A percentile compares a stretch with the other conserved stretches of the same genome.
Evolutionary conservation across 2,329 filamentous ascomycete genomes (phyloP).

Genomic region (Aspergillus sp.): DNA sequence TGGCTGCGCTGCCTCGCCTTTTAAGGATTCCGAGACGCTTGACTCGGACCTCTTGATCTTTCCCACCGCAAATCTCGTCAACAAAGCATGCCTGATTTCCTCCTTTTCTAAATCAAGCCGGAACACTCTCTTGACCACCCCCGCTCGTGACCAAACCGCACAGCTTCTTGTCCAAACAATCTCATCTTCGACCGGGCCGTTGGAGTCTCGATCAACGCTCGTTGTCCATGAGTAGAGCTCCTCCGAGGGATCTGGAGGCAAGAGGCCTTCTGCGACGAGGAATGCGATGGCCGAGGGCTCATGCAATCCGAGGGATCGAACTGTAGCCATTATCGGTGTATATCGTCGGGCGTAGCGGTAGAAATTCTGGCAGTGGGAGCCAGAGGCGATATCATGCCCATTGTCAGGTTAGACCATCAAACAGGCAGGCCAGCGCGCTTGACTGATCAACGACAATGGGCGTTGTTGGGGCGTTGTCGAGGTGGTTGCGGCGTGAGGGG

Average conservation of each 20-base stretch:
- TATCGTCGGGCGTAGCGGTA: conserved; percentile 23
- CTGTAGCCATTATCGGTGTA: conserved; percentile 71
- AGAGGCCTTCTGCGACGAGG: conserved; percentile 76
- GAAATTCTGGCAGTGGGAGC: conserved; percentile 26
- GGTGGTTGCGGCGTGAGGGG: conserved; percentile 12
- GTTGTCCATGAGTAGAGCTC: conserved; percentile 75
- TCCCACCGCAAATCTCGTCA: conserved; percentile 74
- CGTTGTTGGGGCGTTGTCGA: not conserved
- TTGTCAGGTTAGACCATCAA: conserved; percentile 23
- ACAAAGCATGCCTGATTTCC: conserved; percentile 77
- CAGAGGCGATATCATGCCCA: conserved; percentile 28
- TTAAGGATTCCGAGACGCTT: conserved; percentile 9
- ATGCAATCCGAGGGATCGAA: conserved; percentile 89
- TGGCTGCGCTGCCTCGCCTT: conserved; percentile 6
- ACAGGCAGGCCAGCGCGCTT: not conserved
- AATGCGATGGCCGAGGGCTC: conserved; percentile 80
- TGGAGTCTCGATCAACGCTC: conserved; percentile 46
- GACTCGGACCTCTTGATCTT: conserved; percentile 24
- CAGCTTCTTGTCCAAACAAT: conserved; percentile 72
- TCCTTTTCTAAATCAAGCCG: conserved; percentile 86
- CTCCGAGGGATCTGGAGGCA: conserved; percentile 66
- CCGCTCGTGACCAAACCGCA: conserved; percentile 87
- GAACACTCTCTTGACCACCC: conserved; percentile 81
- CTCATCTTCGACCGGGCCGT: conserved; percentile 68
- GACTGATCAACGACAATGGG: not conserved